These are phyloP conservation scores for Irpex sp. DNA, from an alignment of 1,284 basidiomycete genomes.

Conservation along the genomic window DNA sequence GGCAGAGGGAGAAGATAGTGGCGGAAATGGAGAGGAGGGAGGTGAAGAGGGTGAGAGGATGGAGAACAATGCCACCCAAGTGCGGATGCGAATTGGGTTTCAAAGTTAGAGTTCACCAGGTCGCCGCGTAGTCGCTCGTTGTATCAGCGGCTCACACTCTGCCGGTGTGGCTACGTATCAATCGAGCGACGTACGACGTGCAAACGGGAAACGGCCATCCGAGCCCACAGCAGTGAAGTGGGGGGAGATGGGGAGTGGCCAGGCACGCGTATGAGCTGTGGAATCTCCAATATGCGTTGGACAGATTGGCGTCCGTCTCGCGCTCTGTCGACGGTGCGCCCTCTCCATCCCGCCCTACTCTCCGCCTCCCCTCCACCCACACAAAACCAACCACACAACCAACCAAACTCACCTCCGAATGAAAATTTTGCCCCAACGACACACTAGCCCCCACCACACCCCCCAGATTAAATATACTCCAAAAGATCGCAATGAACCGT, in stretches of 20 bases:
- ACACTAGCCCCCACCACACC: conserved; percentile 63
- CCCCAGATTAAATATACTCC: conserved; percentile 67
- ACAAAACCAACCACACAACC: no score
- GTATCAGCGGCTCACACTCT: no score
- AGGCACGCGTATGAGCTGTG: no score
- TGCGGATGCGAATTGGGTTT: neutral
- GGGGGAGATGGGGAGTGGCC: no score
- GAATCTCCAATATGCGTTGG: neutral
- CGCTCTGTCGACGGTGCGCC: no score
- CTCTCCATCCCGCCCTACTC: no score
- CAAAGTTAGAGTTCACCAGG: neutral
- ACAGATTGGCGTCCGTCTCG: neutral
- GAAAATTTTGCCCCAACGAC: conserved; percentile 48
- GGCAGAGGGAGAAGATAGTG: neutral
- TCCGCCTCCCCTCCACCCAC: no score
- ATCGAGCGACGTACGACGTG: no score
- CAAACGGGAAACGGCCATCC: no score
- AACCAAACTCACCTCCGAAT: conserved; percentile 31
- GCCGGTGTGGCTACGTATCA: no score
- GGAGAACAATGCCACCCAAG: neutral
- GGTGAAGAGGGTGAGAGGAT: neutral
- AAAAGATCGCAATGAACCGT: conserved; percentile 70
- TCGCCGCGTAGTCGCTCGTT: neutral
- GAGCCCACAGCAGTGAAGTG: no score
- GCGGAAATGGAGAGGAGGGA: neutral